Base-by-base conservation (phyloP, 805 yeast species). In the Candida hispaniensis region DNA sequence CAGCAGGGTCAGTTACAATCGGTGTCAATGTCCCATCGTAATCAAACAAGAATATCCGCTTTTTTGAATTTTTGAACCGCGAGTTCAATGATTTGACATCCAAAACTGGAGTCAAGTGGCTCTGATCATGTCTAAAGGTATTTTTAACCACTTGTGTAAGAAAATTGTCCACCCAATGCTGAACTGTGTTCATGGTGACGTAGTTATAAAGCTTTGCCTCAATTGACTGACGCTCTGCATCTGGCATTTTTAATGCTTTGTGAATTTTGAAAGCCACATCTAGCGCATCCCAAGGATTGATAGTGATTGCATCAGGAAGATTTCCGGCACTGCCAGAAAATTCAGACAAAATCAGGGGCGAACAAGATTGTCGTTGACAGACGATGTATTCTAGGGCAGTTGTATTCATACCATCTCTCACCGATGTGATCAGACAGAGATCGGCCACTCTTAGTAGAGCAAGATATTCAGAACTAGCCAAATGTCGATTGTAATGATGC, bases 11-110 rank as follows among this genome's bases (percentile, higher is more conserved):
- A 23, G 74, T 70, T 3, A 91, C 98, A 51, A 91, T 91, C 9
- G 97, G 97, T 0, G 98, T 83, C 46, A 91, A 64, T 1, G 99
- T 91, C 17, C 99, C 99, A 54, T 91, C 99, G 54, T 91, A 91
- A 59, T 91, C 99, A 59, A 91, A 86, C 47, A 91, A 56, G 48
- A 91, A 83, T 40, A 91, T 59, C 43, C 97, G 68, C 47, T 79
- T 68, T 19, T 69, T 43, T 0, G 95, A 73, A 14, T 54, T 45
- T 29, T 67, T 55, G 55, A 82, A 91, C 39, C 69, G 67, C 14
- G 68, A 62, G 39, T 71, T 59, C 41, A 88, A 55, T 23, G 67
- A 51, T 3, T 83, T 81, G 38, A 80, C 64, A 54, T 88, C 82
- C 46, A 86, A 65, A 10, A 85, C 77, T 1, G 98, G 96, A 0